Evolutionary conservation across 352 stramenopile genomes (phyloP), one percentile per base, ranked within the genome.

Genomic region (Pythium scleroteichum): DNA sequence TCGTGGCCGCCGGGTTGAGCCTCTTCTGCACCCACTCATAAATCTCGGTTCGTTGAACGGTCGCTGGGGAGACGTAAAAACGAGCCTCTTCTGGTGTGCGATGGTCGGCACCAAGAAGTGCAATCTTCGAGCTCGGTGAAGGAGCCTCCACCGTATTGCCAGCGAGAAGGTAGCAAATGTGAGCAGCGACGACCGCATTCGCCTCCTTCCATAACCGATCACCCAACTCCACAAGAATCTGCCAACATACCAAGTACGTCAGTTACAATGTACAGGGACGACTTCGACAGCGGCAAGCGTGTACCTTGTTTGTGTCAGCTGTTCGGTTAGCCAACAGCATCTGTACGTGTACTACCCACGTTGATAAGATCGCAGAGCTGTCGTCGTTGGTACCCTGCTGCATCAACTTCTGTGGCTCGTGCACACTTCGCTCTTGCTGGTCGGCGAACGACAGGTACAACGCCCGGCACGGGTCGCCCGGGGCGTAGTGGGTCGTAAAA

Each of bases 21-120:
- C 76, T 74, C 62, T 87, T 90, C 20, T 91, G 85, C 2, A 87
- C 67, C 81, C 82, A 94, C 46, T 96, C 87, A 46, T 92, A 92
- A 14, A 96, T 76, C 66, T 96, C 87, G 2, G 87, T 96, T 24
- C 84, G 79, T 54, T 96, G 87, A 23, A 96, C 82, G 0, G 85
- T 73, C 4, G 69, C 60, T 1, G 87, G 76, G 0, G 85, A 94
- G 23, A 94, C 87, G 60, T 94, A 96, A 44, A 89, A 94, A 26
- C 87, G 83, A 41, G 83, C 79, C 69, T 93, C 79, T 4, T 73
- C 71, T 13, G 81, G 83, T 8, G 75, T 82, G 5, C 78, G 75
- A 46, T 94, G 85, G 46, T 95, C 84, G 0, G 72, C 83, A 53
- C 87, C 87, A 17, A 96, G 62, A 24, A 96, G 64, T n/a, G 85